phyloP scores from a whole-genome alignment of 2,329 filamentous ascomycete species.

The Clonostachys chloroleuca region DNA sequence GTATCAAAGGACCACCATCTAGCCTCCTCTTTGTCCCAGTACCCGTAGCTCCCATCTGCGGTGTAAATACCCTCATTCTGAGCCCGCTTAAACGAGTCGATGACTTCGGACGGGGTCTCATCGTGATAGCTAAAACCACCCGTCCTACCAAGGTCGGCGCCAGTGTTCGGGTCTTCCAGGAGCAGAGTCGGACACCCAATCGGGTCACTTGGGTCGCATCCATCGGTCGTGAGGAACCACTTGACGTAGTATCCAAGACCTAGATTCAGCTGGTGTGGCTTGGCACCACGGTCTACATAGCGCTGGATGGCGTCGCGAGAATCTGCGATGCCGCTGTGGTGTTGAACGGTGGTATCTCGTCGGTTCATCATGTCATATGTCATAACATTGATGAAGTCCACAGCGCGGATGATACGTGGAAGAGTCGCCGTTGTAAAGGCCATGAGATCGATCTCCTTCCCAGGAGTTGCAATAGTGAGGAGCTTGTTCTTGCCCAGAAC shows the following conservation, averaged over 20 bases:
- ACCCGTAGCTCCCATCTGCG: conserved; percentile 65
- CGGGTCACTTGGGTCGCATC: conserved; percentile 32
- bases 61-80: conserved; percentile 41
- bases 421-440: conserved; percentile 58
- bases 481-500: conserved; percentile 52
- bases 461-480: conserved; percentile 66
- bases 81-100: conserved; percentile 55
- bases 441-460: conserved; percentile 60
- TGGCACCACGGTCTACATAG: conserved; percentile 53
- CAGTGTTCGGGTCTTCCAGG: conserved; percentile 54
- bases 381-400: conserved; percentile 68
- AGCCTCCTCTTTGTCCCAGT: conserved; percentile 53
- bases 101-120: conserved; percentile 44
- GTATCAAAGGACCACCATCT: conserved; percentile 77
- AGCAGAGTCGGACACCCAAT: conserved; percentile 50
- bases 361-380: conserved; percentile 69
- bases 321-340: conserved; percentile 58
- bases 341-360: conserved; percentile 57
- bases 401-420: conserved; percentile 49
- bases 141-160: conserved; percentile 51
- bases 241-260: conserved; percentile 65
- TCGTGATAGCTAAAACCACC: conserved; percentile 59
- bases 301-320: conserved; percentile 50
- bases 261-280: conserved; percentile 50
- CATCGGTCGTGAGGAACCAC: conserved; percentile 48